Base-by-base conservation (phyloP, 352 stramenopile genomes). In the Globisporangium nagaii region DNA sequence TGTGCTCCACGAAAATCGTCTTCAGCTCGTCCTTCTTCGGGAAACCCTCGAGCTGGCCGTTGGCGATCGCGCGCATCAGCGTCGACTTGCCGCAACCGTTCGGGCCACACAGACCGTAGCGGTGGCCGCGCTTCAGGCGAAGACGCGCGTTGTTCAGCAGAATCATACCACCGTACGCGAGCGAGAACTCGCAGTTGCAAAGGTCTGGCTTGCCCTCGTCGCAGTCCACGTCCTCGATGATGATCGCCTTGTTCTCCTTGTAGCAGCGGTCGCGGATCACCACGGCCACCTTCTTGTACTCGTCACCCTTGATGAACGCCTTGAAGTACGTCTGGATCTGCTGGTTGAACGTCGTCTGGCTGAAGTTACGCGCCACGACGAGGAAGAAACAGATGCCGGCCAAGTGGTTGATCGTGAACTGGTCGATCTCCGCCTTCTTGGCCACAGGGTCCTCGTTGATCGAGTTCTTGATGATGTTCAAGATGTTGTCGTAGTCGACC, bases 171-270 rank as follows among this genome's bases (percentile, higher is more conserved):
- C 86, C 88, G 70, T 96, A 95, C 6, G 97, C 97, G 46, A 99
- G 86, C 58, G 96, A 99, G 76, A 99, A 99, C 69, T 98, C 92
- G 68, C 96, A 99, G 88, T 99, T 98, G 72, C 97, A 99, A 7
- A 99, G 79, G 67, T 98, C 93, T 36, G 97, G 95, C 51, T 96
- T 93, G 74, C 96, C 93, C 60, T 98, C 94, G 31, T 99, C 96
- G 36, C 97, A 98, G 70, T 99, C 80, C 10, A 98, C 90, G 51
- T 98, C 95, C 56, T 98, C 95, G 50, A 96, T 94, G 54, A 92
- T 84, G 66, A 94, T 93, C 43, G 71, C 72, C 78, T 94, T 94
- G 77, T 93, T 92, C 65, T 93, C 84, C 76, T 88, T 90, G 81
- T 86, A 92, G 53, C 83, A 93, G 30, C 80, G 76, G 66, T 95